These are phyloP conservation scores for Spironucleus salmonicida DNA, from an alignment of 208 protist genomes.

Conservation along the genomic window DNA sequence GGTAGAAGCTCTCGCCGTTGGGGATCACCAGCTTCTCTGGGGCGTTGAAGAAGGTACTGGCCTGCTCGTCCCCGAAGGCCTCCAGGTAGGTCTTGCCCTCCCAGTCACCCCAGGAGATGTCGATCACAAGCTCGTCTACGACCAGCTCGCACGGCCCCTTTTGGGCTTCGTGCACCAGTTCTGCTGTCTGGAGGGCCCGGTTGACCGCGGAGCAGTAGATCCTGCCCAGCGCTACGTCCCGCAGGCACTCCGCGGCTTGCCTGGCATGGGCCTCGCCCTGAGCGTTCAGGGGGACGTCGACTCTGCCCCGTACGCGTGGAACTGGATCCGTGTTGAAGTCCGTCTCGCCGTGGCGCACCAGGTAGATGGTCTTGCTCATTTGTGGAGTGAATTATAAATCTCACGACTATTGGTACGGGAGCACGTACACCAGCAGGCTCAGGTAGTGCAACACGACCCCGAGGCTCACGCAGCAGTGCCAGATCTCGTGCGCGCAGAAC, in stretches of 20 bases:
- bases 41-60: not conserved
- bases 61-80: not conserved
- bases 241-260: not conserved
- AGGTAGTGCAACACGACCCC: not conserved
- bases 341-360: constrained; percentile 29
- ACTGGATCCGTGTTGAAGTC: constrained; percentile 29
- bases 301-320: not conserved
- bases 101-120: constrained; percentile 33
- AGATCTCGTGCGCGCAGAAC: not conserved
- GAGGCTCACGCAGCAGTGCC: not conserved
- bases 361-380: constrained; percentile 25
- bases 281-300: constrained; percentile 10
- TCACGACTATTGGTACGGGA: too few species aligned
- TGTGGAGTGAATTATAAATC: too few species aligned
- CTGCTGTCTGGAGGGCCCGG: constrained; percentile 13
- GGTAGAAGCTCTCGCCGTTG: constrained; percentile 28
- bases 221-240: not conserved
- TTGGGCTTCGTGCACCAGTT: not conserved
- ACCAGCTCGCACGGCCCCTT: not conserved
- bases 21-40: constrained; percentile 4
- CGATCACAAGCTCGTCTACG: not conserved
- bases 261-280: not conserved
- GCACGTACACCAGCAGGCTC: not conserved
- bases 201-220: not conserved
- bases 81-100: constrained; percentile 10